Base-by-base conservation (phyloP, 495 filamentous ascomycete species). In the Daldinia childiae region DNA sequence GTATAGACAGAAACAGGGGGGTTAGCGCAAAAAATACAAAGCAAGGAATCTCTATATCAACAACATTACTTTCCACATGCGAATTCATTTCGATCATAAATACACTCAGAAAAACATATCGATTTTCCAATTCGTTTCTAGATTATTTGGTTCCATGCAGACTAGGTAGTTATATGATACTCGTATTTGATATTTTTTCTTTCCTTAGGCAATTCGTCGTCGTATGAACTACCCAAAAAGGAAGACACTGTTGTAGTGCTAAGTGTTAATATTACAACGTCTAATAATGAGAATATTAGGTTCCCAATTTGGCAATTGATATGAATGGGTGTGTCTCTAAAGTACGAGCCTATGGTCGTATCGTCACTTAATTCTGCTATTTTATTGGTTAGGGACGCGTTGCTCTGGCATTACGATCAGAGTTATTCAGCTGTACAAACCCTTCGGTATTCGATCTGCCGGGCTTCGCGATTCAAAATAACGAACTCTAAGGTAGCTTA, bases 21-120 rank as follows among this genome's bases (percentile, higher is more conserved):
- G 75, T 79, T 2, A 79, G 11, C n/a, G 72, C 48, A 34, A 80
- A 76, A 68, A 81, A 79, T 26, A 80, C 62, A 19, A 76, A 75
- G 17, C 76, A 78, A 6, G 79, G 79, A 26, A 75, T 64, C 19
- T 74, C 57, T 45, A 81, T 79, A 27, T 77, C 71, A 34, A 72
- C 59, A 11, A 75, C 71, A 66, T 78, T 78, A 45, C 48, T 75
- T 11, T 77, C 76, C 3, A 63, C 58, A 26, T 65, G 54, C 34
- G 65, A 21, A 41, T 69, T 72, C 48, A 62, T 72, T 1, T 60
- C 54, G 26, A 55, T 65, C 65, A 56, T 69, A 32, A 39, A 63
- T n/a, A 27, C n/a, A 27, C 56, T 56, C 17, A n/a, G 45, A 38
- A 57, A 51, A 3, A 43, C 1, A 7, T 26, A 26, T 45, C 1